These are phyloP conservation scores for Penicillium psychrosexuale DNA, from an alignment of 2,329 filamentous ascomycete genomes.

Conservation along the genomic window DNA sequence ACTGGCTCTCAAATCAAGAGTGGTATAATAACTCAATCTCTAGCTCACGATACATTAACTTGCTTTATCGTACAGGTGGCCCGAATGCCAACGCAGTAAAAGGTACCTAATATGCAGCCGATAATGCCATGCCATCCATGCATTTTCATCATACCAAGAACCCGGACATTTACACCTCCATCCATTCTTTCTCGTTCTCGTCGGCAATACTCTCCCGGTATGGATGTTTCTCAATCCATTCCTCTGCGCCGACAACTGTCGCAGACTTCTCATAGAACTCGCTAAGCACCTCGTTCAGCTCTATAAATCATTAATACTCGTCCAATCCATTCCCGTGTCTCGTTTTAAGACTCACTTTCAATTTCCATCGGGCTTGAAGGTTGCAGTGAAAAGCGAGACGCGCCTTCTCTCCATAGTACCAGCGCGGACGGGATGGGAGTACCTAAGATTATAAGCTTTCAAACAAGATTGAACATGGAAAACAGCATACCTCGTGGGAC, in stretches of 20 bases:
- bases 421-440: slow-evolving; percentile 4
- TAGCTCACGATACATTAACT: background rate
- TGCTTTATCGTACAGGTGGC: background rate
- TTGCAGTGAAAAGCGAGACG: slow-evolving; percentile 7
- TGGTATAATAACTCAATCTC: background rate
- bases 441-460: background rate
- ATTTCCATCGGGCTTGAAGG: slow-evolving; percentile 4
- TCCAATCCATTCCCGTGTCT: background rate
- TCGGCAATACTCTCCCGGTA: slow-evolving; percentile 6
- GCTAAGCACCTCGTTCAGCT: slow-evolving; percentile 1
- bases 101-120: background rate
- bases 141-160: background rate
- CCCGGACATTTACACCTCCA: background rate
- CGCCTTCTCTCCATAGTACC: slow-evolving; percentile 5
- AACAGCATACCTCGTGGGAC: slow-evolving; percentile 1
- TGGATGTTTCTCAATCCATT: slow-evolving; percentile 9
- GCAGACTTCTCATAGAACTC: slow-evolving; percentile 8
- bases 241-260: background rate
- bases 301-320: background rate
- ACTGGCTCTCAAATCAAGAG: background rate
- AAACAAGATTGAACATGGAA: background rate
- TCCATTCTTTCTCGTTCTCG: slow-evolving; percentile 3
- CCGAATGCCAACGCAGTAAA: background rate
- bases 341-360: background rate
- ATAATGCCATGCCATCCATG: background rate